Percentiles rank a stretch among this genome's conserved stretches.
phyloP scores from a whole-genome alignment of 2,329 filamentous ascomycete genomes.

The Zymoseptoria brevis region DNA sequence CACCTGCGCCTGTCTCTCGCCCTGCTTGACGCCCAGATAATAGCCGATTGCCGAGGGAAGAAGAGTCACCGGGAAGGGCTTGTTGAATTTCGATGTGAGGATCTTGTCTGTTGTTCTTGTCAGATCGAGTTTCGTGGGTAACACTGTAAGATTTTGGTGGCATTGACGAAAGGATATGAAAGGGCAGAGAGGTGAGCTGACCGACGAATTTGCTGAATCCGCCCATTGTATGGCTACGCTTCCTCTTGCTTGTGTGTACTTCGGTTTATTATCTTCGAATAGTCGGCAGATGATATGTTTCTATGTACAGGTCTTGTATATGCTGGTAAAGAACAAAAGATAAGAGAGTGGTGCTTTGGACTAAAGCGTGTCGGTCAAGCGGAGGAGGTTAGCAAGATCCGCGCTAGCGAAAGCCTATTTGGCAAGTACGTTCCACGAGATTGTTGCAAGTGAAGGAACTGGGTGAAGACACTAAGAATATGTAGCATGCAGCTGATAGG shows the following conservation, averaged over 20 bases:
- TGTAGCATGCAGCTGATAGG: not conserved
- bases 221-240: constrained; percentile 1
- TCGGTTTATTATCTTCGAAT: not conserved
- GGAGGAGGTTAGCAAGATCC: not conserved
- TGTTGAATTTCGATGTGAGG: constrained; percentile 28
- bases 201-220: constrained; percentile 16
- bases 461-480: not conserved
- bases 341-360: not conserved
- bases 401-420: not conserved
- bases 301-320: not conserved
- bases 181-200: not conserved
- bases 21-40: constrained; percentile 25
- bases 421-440: not conserved
- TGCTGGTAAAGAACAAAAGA: not conserved
- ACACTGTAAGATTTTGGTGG: too few species aligned
- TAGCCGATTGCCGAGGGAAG: constrained; percentile 27
- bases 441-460: not conserved
- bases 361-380: not conserved
- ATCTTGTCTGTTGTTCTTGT: constrained; percentile 16
- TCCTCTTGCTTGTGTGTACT: not conserved
- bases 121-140: too few species aligned
- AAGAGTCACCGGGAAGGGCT: constrained; percentile 27
- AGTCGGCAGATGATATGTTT: not conserved
- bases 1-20: constrained; percentile 23
- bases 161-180: too few species aligned